Conservation (phyloP, 2,329 filamentous ascomycete species). For the Talaromyces sp. region DNA sequence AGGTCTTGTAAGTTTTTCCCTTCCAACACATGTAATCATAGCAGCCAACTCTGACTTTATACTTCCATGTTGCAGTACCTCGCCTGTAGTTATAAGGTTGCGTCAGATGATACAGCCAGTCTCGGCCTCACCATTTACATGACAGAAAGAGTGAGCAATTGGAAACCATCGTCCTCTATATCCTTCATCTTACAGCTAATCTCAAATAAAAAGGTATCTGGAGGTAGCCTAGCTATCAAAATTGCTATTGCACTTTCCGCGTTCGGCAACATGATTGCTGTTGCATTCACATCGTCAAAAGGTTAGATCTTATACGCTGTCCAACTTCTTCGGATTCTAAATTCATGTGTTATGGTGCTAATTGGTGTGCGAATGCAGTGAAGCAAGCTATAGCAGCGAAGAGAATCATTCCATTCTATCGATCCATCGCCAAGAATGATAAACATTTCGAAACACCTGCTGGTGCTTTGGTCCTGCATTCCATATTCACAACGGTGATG, state of each 20-base stretch:
- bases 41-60: not conserved
- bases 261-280: not conserved
- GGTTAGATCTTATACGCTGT: not conserved
- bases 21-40: not conserved
- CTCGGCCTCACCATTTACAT: not conserved
- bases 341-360: not conserved
- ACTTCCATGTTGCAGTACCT: not conserved
- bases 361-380: not conserved
- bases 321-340: no score
- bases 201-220: not conserved
- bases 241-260: not conserved
- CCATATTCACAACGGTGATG: not conserved
- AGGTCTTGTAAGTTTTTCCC: not conserved
- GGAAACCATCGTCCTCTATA: not conserved
- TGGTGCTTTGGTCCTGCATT: not conserved
- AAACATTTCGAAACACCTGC: not conserved
- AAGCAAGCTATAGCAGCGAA: not conserved
- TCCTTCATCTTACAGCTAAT: not conserved
- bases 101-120: not conserved
- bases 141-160: not conserved
- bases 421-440: not conserved
- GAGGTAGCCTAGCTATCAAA: not conserved
- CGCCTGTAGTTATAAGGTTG: not conserved
- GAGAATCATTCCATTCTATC: not conserved
- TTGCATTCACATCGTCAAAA: not conserved